Conservation (phyloP, 352 stramenopile genomes). For the Phytophthora ohioensis region DNA sequence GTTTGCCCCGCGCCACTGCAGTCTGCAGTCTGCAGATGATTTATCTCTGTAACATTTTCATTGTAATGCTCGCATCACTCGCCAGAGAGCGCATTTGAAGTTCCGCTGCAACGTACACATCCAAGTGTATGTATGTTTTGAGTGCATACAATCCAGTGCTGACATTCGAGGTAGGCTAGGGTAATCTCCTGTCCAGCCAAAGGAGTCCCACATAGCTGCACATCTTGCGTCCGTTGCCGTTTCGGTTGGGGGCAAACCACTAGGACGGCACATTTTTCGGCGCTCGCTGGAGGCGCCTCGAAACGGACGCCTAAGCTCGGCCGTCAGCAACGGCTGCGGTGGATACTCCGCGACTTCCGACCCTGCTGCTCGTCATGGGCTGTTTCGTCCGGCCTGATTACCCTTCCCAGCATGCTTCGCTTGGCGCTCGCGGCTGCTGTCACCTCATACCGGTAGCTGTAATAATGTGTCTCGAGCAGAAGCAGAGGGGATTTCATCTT, state of each 20-base stretch:
- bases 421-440: background rate
- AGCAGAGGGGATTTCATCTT: slow-evolving; percentile 10
- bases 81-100: slow-evolving; percentile 29
- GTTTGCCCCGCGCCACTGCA: background rate
- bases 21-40: background rate
- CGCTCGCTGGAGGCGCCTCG: slow-evolving; percentile 11
- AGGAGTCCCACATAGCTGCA: slow-evolving; percentile 12
- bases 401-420: background rate
- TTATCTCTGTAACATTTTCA: background rate
- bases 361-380: slow-evolving; percentile 6
- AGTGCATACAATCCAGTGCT: slow-evolving; percentile 21
- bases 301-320: slow-evolving; percentile 32
- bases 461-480: slow-evolving; percentile 13
- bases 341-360: background rate
- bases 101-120: slow-evolving; percentile 28
- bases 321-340: slow-evolving; percentile 1
- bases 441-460: background rate
- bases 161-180: slow-evolving; percentile 27
- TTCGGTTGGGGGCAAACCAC: slow-evolving; percentile 14
- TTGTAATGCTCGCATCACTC: background rate
- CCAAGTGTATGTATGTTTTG: slow-evolving; percentile 37
- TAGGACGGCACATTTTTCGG: slow-evolving; percentile 17
- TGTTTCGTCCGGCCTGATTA: slow-evolving; percentile 13
- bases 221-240: slow-evolving; percentile 26
- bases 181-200: slow-evolving; percentile 26